These are phyloP conservation scores for Paracoccidioides lutzii DNA, from an alignment of 2,329 filamentous ascomycete genomes.

Conservation along the genomic window DNA sequence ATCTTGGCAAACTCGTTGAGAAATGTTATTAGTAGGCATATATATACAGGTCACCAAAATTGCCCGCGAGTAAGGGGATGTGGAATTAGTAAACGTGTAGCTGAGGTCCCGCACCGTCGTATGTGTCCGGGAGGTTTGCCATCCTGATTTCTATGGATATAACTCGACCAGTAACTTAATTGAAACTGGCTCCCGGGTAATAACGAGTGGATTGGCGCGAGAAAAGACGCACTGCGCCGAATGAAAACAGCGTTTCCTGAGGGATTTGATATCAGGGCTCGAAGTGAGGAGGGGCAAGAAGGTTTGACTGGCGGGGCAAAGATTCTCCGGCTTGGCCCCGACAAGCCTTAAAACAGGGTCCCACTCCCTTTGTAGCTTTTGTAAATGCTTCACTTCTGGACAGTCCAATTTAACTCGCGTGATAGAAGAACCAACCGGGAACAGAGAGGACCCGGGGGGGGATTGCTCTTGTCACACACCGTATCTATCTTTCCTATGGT, in stretches of 20 bases:
- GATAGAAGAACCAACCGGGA: too few relatives aligned
- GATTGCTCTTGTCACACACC: too few relatives aligned
- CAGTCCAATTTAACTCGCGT: too few relatives aligned
- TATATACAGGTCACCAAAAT: neutral
- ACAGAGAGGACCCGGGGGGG: too few relatives aligned
- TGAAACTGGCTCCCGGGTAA: neutral
- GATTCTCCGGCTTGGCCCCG: too few relatives aligned
- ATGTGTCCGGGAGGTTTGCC: constrained; percentile 8
- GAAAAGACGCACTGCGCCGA: neutral
- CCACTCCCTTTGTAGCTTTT: too few relatives aligned
- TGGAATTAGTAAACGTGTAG: neutral
- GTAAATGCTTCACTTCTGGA: too few relatives aligned
- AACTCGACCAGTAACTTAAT: neutral
- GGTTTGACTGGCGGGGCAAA: neutral
- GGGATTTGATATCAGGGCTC: too few relatives aligned
- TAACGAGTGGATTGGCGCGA: neutral
- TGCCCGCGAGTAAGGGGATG: too few relatives aligned
- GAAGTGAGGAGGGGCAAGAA: neutral
- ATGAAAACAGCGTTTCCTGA: neutral
- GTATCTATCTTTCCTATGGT: too few relatives aligned
- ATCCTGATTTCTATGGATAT: neutral
- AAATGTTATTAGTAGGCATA: neutral
- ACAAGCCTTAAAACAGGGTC: too few relatives aligned
- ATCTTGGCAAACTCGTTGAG: neutral
- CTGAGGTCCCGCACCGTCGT: constrained; percentile 5